These are phyloP conservation scores for Discostella pseudostelligera DNA, from an alignment of 108 stramenopile species.

Conservation along the genomic window DNA sequence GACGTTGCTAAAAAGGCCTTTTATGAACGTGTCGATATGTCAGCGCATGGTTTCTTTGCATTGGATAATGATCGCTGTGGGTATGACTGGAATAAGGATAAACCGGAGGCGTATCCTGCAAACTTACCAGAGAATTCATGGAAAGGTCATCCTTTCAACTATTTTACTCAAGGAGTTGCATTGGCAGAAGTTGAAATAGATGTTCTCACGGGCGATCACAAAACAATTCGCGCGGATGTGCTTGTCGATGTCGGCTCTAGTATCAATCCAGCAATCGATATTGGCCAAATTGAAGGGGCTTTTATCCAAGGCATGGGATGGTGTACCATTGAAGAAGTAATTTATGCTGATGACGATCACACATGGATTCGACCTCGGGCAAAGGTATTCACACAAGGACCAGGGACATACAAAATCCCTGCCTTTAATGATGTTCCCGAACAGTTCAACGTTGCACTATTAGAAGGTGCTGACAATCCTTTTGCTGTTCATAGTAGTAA, in stretches of 20 bases:
- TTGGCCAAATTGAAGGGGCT: conserved; percentile 96
- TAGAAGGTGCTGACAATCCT: conserved; percentile 84
- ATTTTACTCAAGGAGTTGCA: conserved; percentile 92
- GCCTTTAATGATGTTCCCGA: conserved; percentile 94
- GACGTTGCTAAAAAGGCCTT: conserved; percentile 82
- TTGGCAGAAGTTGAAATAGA: conserved; percentile 91
- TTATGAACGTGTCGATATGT: conserved; percentile 83
- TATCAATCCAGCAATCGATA: conserved; percentile 95
- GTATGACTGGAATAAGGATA: conserved; percentile 75
- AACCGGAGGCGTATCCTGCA: conserved; percentile 65
- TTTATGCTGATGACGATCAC: conserved; percentile 91
- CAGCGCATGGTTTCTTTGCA: conserved; percentile 92
- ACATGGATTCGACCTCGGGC: conserved; percentile 86
- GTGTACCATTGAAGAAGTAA: conserved; percentile 92
- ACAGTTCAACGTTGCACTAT: conserved; percentile 83
- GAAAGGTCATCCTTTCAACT: conserved; percentile 91
- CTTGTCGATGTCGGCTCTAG: conserved; percentile 87
- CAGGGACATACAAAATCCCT: conserved; percentile 97
- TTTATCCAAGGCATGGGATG: conserved; percentile 96
- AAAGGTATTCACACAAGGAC: conserved; percentile 84
- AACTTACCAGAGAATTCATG: conserved; percentile 83
- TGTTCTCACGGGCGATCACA: conserved; percentile 85
- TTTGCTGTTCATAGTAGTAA: conserved; percentile 94
- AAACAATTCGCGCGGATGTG: conserved; percentile 79
- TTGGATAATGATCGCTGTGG: conserved; percentile 74